Percentiles rank a stretch among this genome's conserved stretches.
Conservation (phyloP, 2,329 filamentous ascomycete genomes). For the Escovopsis sp. region DNA sequence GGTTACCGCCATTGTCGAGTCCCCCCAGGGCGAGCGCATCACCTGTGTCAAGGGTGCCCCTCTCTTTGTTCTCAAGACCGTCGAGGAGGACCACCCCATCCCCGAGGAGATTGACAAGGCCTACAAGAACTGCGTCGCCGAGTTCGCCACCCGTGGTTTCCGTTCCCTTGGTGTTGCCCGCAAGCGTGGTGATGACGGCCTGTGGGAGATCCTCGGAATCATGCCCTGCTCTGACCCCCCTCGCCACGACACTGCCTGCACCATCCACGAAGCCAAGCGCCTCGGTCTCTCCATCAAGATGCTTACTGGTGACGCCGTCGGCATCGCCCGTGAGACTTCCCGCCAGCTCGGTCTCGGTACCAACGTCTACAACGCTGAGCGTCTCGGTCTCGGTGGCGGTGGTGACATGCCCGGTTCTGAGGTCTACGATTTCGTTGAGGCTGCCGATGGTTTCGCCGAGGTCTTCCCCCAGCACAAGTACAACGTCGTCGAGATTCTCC, state of each 20-base stretch:
- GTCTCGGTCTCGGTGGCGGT: slow-evolving; percentile 76
- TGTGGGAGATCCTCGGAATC: slow-evolving; percentile 87
- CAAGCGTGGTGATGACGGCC: slow-evolving; percentile 59
- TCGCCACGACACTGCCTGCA: slow-evolving; percentile 79
- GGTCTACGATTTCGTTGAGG: slow-evolving; percentile 91
- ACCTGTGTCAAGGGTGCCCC: slow-evolving; percentile 86
- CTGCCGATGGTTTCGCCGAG: slow-evolving; percentile 87
- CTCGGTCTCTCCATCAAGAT: slow-evolving; percentile 89
- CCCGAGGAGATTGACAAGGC: slow-evolving; percentile 62
- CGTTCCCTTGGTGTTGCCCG: slow-evolving; percentile 86
- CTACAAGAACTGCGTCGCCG: slow-evolving; percentile 86
- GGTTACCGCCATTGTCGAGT: slow-evolving; percentile 71
- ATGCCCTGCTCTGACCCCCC: slow-evolving; percentile 91
- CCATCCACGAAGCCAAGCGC: slow-evolving; percentile 76
- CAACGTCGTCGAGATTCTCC: slow-evolving; percentile 83
- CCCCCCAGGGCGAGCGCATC: slow-evolving; percentile 69
- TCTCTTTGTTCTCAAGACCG: slow-evolving; percentile 73
- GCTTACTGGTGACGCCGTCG: slow-evolving; percentile 89
- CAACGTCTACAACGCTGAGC: slow-evolving; percentile 88
- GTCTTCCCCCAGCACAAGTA: slow-evolving; percentile 95
- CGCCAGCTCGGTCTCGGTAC: slow-evolving; percentile 83
- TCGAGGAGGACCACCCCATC: slow-evolving; percentile 72
- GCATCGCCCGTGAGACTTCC: slow-evolving; percentile 83
- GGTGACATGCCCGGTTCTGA: slow-evolving; percentile 89
- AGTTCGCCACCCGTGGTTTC: slow-evolving; percentile 87